Conservation (phyloP, 1,284 basidiomycete species). For the Naganishia liquefaciens region DNA sequence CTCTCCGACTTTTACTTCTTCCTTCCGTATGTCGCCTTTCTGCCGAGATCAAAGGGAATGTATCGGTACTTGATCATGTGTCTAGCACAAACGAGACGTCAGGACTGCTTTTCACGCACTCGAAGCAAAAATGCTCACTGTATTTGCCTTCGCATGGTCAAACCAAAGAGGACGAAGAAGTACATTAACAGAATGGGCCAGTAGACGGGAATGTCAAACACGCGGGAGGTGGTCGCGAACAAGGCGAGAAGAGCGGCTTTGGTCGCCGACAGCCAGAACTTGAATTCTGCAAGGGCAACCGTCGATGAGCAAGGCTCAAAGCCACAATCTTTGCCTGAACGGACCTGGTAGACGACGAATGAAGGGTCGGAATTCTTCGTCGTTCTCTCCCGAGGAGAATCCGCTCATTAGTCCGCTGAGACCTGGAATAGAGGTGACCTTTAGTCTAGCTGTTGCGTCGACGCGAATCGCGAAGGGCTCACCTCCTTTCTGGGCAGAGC, state of each 20-base stretch:
- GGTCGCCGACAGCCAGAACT: slow-evolving; percentile 81
- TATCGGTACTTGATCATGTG: slow-evolving; percentile 99
- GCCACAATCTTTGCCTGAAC: slow-evolving; percentile 42
- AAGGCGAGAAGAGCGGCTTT: slow-evolving; percentile 81
- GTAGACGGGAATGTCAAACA: slow-evolving; percentile 94
- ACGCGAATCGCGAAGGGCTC: background rate
- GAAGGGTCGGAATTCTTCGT: slow-evolving; percentile 95
- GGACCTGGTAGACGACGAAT: slow-evolving; percentile 92
- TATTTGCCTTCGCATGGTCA: slow-evolving; percentile 91
- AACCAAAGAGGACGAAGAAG: slow-evolving; percentile 80
- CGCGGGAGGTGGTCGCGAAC: slow-evolving; percentile 72
- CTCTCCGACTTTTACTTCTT: slow-evolving; percentile 42
- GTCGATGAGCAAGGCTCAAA: background rate
- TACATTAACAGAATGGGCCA: slow-evolving; percentile 97
- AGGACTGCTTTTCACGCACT: background rate
- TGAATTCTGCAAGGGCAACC: slow-evolving; percentile 41
- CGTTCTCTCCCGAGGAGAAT: slow-evolving; percentile 56
- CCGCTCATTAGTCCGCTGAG: slow-evolving; percentile 49
- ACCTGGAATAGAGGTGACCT: slow-evolving; percentile 38
- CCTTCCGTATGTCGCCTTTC: slow-evolving; percentile 48
- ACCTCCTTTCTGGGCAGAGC: slow-evolving; percentile 38
- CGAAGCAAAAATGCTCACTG: slow-evolving; percentile 68
- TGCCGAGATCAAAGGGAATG: slow-evolving; percentile 52
- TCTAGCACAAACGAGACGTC: slow-evolving; percentile 55
- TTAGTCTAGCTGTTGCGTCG: background rate